phyloP scores from a whole-genome alignment of 257 asterid genomes.

The Capsicum chinense region DNA sequence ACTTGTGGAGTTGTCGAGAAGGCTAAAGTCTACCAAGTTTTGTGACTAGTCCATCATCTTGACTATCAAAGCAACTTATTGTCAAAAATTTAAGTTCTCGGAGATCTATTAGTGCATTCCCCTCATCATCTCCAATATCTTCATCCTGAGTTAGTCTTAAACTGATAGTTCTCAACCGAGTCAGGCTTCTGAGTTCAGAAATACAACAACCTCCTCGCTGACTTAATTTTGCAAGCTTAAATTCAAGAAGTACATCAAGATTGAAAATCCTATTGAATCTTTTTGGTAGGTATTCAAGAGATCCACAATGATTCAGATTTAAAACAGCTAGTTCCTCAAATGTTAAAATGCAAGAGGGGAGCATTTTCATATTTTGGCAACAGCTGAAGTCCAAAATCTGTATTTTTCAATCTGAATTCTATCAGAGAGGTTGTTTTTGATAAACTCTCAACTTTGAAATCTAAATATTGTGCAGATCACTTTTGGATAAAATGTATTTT shows the following conservation, averaged over 20 bases:
- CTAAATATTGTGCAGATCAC: background rate
- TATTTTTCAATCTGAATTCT: conserved; percentile 25
- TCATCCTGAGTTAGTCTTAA: conserved; percentile 39
- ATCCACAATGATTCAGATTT: conserved; percentile 42
- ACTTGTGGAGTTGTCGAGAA: conserved; percentile 40
- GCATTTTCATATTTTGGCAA: conserved; percentile 41
- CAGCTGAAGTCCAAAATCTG: conserved; percentile 42
- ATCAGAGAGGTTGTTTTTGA: background rate
- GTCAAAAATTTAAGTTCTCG: conserved; percentile 38
- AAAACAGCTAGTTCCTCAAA: conserved; percentile 38
- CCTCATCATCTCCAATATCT: conserved; percentile 42
- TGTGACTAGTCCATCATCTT: conserved; percentile 31
- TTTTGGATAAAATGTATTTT: background rate
- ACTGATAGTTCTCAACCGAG: conserved; percentile 35
- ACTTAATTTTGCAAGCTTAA: conserved; percentile 37
- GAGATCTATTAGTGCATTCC: conserved; percentile 38
- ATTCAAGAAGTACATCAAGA: conserved; percentile 40
- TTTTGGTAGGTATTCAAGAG: conserved; percentile 41
- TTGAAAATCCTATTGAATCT: conserved; percentile 37
- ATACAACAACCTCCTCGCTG: conserved; percentile 39
- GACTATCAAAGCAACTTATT: conserved; percentile 38
- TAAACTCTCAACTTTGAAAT: background rate
- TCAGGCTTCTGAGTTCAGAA: conserved; percentile 38
- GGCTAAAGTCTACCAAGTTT: conserved; percentile 40
- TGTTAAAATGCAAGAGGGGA: conserved; percentile 36